Evolutionary conservation across 1,139 yeast genomes (phyloP).

Genomic region (Wickerhamomyces sp.): DNA sequence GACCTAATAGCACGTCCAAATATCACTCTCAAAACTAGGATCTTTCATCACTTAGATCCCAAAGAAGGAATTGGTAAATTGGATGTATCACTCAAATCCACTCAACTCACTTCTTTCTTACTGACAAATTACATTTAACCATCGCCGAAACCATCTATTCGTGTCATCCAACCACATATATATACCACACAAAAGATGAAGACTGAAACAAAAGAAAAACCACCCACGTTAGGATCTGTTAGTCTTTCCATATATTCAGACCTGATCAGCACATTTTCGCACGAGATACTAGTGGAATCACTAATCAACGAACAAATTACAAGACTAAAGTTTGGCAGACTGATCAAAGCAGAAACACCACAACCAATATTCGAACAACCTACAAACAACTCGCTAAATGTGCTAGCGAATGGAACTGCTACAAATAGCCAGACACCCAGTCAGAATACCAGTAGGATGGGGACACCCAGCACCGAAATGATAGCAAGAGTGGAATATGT

Average conservation of each 20-base stretch:
- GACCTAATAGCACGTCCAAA: no score
- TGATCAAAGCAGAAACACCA: slow-evolving; percentile 12
- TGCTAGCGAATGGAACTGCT: slow-evolving; percentile 25
- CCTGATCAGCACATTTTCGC: slow-evolving; percentile 30
- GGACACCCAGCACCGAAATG: slow-evolving; percentile 20
- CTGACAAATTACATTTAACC: no score
- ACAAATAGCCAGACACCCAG: slow-evolving; percentile 20
- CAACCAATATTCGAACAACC: slow-evolving; percentile 12
- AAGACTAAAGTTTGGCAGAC: slow-evolving; percentile 28
- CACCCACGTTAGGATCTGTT: neutral
- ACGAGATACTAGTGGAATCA: slow-evolving; percentile 37
- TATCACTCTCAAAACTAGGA: no score
- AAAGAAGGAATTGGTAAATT: no score
- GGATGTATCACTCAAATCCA: no score
- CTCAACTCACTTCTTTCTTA: no score
- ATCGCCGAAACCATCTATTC: neutral
- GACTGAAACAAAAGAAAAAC: neutral
- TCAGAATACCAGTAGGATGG: slow-evolving; percentile 15
- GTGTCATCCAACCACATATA: neutral
- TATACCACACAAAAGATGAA: neutral
- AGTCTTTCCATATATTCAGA: slow-evolving; percentile 1
- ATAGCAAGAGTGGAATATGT: slow-evolving; percentile 19
- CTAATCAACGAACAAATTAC: slow-evolving; percentile 35
- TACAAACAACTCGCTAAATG: slow-evolving; percentile 9
- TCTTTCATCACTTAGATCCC: no score